Percentiles rank a stretch among this genome's conserved stretches.
Conservation (phyloP, 2,329 filamentous ascomycete genomes). For the Ophiognomonia clavigignenti-juglandacearum region DNA sequence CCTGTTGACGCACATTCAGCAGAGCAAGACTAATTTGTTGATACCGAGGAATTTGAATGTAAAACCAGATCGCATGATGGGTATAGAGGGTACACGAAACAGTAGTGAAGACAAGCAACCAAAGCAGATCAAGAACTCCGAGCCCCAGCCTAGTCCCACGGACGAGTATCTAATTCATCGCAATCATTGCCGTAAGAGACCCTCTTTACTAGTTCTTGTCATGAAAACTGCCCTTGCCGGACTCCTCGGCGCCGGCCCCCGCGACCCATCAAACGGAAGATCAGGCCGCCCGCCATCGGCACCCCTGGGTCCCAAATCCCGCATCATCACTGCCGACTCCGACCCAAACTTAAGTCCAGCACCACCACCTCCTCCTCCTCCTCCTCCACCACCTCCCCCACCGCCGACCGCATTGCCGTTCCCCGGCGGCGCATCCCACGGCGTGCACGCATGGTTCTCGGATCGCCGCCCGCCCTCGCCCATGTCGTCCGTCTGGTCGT, state of each 20-base stretch:
- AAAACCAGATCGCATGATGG: no score
- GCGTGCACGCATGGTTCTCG: no score
- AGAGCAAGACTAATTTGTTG: no score
- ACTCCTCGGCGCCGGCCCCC: neutral
- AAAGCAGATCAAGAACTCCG: no score
- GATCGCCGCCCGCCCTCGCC: neutral
- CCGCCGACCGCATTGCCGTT: neutral
- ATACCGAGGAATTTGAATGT: no score
- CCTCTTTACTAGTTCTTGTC: slow-evolving; percentile 11
- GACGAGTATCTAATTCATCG: no score
- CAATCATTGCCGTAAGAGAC: slow-evolving; percentile 1
- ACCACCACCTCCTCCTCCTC: neutral
- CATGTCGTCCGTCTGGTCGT: neutral
- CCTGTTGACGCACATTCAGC: no score
- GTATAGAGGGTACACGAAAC: no score
- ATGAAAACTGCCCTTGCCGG: neutral
- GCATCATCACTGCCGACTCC: slow-evolving; percentile 10
- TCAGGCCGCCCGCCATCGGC: neutral
- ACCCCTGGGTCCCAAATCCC: neutral
- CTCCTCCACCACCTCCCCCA: neutral
- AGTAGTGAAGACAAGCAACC: no score
- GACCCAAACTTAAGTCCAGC: neutral
- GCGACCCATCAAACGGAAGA: slow-evolving; percentile 3
- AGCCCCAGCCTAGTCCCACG: no score
- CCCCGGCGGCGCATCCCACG: neutral